Evolutionary conservation across 306 rosid species (phyloP).

Genomic region (Sicyos edulis): DNA sequence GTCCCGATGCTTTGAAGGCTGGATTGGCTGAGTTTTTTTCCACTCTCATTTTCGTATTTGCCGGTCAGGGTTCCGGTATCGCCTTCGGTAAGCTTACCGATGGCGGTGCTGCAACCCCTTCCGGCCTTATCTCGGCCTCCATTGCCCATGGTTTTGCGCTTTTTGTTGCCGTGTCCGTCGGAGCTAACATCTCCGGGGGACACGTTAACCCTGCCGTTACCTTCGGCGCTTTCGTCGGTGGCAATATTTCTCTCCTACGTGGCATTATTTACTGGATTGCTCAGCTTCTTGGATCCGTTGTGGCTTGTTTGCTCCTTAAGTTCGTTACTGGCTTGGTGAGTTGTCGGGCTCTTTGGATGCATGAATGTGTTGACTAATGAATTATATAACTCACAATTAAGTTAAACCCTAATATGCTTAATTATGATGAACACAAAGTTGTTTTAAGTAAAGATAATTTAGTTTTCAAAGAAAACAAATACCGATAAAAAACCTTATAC

Average conservation of each 20-base stretch:
- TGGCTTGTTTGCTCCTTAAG: slow-evolving; percentile 47
- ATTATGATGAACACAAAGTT: too few species aligned
- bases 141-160: slow-evolving; percentile 62
- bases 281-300: slow-evolving; percentile 60
- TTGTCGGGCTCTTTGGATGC: neutral
- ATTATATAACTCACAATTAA: too few species aligned
- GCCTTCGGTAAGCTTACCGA: slow-evolving; percentile 52
- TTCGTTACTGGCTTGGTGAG: slow-evolving; percentile 43
- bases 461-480: too few species aligned
- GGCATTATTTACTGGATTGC: slow-evolving; percentile 54
- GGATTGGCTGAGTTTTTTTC: slow-evolving; percentile 60
- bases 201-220: slow-evolving; percentile 80
- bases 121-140: slow-evolving; percentile 53
- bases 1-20: slow-evolving; percentile 45
- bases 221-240: slow-evolving; percentile 63
- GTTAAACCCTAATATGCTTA: too few species aligned
- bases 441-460: too few species aligned
- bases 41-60: slow-evolving; percentile 60
- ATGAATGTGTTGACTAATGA: too few species aligned
- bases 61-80: slow-evolving; percentile 54
- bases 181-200: slow-evolving; percentile 64
- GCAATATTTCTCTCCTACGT: slow-evolving; percentile 51
- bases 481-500: too few species aligned
- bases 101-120: slow-evolving; percentile 39
- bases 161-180: slow-evolving; percentile 54